Base-by-base conservation (phyloP, 2,329 filamentous ascomycete species). In the Cytospora leucostoma region DNA sequence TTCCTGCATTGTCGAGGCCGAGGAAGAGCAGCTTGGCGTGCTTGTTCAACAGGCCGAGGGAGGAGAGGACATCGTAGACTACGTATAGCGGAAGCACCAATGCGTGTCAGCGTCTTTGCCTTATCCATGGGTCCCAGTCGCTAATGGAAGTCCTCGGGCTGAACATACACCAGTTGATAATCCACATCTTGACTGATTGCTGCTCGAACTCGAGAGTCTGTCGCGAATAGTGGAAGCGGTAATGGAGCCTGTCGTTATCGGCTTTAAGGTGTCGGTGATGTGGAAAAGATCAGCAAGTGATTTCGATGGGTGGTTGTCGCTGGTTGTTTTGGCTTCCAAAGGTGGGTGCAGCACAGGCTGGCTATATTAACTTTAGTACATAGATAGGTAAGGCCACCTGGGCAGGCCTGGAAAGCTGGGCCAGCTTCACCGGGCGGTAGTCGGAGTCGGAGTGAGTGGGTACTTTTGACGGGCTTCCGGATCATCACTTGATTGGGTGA, bases 1-100 rank as follows among this genome's bases (percentile, higher is more conserved):
- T 96, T 79, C 93, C 93, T 58, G 93, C 93, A 81, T 96, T 96
- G 77, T 96, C 93, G 67, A 97, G 88, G 71, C 93, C 93, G 68
- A 97, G 87, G 81, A 97, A 96, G 64, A 96, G 86, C 65, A 97
- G 86, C 86, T 97, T 97, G 73, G 92, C 93, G 78, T 96, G 92
- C 85, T 97, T 97, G 87, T 97, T 97, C 70, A 94, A 83, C 73
- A 97, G 84, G 72, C 93, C 93, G 68, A 97, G 85, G 69, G 88
- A 91, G 73, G 93, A 91, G 73, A 97, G 87, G 72, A 96, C 82
- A 82, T 96, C 92, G 85, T 92, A 96, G 80, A 96, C 92, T 92
- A 70, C 76, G 73, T 65, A 53, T 65, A 53, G 21, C 7, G 15
- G 10, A 34, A 40, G n/a, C 5, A 19, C 33, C 37, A 58, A 33